Conservation (phyloP, 2,329 filamentous ascomycete genomes). For the Volutella citrinella region DNA sequence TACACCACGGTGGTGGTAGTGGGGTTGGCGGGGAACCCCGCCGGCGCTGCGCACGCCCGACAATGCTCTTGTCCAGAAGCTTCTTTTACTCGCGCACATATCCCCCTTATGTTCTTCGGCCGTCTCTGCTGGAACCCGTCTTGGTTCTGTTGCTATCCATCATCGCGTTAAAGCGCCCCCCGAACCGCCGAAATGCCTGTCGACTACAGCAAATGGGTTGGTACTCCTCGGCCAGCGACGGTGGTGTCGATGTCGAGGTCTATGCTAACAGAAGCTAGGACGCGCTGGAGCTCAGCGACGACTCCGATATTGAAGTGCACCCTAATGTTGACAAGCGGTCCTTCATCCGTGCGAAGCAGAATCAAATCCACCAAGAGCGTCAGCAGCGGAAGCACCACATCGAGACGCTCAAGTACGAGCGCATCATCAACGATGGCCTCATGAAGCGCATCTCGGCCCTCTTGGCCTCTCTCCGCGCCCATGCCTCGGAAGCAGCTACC, state of each 20-base stretch:
- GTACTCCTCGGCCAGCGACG: too few relatives aligned
- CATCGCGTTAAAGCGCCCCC: too few relatives aligned
- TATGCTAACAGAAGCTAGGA: too few relatives aligned
- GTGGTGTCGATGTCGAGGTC: too few relatives aligned
- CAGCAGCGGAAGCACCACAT: slow-evolving; percentile 84
- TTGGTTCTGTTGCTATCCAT: too few relatives aligned
- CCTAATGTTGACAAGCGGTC: slow-evolving; percentile 98
- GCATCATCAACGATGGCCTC: slow-evolving; percentile 87
- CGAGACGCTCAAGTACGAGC: slow-evolving; percentile 87
- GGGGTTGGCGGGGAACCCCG: too few relatives aligned
- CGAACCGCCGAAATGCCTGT: slow-evolving; percentile 45
- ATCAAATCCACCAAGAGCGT: slow-evolving; percentile 91
- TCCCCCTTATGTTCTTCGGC: too few relatives aligned
- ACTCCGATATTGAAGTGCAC: slow-evolving; percentile 97
- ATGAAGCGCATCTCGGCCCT: slow-evolving; percentile 79
- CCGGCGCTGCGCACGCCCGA: too few relatives aligned
- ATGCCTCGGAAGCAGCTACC: slow-evolving; percentile 64
- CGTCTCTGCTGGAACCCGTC: too few relatives aligned
- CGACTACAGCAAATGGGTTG: slow-evolving; percentile 68
- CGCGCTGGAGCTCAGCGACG: slow-evolving; percentile 92
- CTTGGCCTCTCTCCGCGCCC: slow-evolving; percentile 69
- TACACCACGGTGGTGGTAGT: too few relatives aligned
- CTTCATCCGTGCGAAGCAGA: slow-evolving; percentile 97
- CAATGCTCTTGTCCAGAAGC: too few relatives aligned
- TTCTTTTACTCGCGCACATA: too few relatives aligned